These are phyloP conservation scores for Elsinoe perseae DNA, from an alignment of 2,329 filamentous ascomycete species.

Conservation along the genomic window DNA sequence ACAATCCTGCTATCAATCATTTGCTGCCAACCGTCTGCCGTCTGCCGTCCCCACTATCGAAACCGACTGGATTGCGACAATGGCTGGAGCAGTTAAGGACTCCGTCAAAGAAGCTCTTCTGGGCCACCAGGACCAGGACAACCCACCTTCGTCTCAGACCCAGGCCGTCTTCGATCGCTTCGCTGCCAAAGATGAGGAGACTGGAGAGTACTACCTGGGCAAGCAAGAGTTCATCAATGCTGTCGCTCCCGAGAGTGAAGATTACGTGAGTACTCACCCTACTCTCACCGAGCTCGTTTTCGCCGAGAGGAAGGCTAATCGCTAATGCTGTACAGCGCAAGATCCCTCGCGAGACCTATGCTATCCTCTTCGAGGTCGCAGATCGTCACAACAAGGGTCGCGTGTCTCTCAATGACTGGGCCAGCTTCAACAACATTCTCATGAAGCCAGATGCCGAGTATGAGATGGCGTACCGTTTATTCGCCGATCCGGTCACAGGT, in stretches of 20 bases:
- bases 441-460: conserved; percentile 95
- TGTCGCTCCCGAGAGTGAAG: conserved; percentile 75
- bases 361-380: conserved; percentile 84
- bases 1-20: neutral
- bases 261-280: conserved; percentile 59
- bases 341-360: conserved; percentile 92
- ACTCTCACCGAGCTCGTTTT: neutral
- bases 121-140: conserved; percentile 47
- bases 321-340: conserved; percentile 61
- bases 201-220: conserved; percentile 72
- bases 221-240: conserved; percentile 85
- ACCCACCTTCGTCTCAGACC: conserved; percentile 64
- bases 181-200: conserved; percentile 65
- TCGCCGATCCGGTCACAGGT: conserved; percentile 78
- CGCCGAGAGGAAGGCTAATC: conserved; percentile 11
- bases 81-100: conserved; percentile 58
- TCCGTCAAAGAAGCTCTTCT: conserved; percentile 54
- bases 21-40: neutral
- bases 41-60: conserved; percentile 4
- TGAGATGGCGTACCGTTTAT: conserved; percentile 94
- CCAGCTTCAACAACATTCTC: conserved; percentile 86
- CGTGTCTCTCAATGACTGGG: conserved; percentile 79
- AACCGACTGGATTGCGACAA: conserved; percentile 21
- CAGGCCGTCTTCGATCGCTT: conserved; percentile 68
- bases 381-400: conserved; percentile 68